phyloP scores from a whole-genome alignment of 768 basidiomycete genomes.

The Russula sp. region DNA sequence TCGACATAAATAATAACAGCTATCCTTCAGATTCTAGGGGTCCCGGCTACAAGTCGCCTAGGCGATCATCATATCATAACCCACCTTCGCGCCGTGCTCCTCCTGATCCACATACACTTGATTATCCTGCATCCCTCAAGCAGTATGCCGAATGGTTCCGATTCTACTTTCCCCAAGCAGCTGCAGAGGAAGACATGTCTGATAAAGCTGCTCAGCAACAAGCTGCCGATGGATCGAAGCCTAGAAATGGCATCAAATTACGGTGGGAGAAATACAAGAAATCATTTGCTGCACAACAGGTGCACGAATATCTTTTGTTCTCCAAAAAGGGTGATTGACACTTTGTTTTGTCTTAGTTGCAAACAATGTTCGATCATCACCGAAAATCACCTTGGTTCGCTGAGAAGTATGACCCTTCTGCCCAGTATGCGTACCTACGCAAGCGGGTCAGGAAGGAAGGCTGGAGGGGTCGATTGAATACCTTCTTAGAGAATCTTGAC shows the following conservation, averaged over 20 bases:
- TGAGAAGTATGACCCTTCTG: slow-evolving; percentile 84
- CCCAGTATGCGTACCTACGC: slow-evolving; percentile 65
- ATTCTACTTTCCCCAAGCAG: slow-evolving; percentile 64
- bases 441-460: slow-evolving; percentile 76
- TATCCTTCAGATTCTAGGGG: slow-evolving; percentile 59
- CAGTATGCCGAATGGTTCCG: slow-evolving; percentile 89
- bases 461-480: slow-evolving; percentile 65
- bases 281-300: slow-evolving; percentile 81
- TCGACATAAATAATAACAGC: slow-evolving; percentile 16
- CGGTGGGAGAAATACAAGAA: slow-evolving; percentile 95
- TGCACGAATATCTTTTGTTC: slow-evolving; percentile 33
- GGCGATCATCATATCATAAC: slow-evolving; percentile 49
- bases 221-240: slow-evolving; percentile 74
- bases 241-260: slow-evolving; percentile 73
- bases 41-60: slow-evolving; percentile 58
- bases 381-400: slow-evolving; percentile 94
- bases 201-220: slow-evolving; percentile 82
- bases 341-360: slow-evolving; percentile 47
- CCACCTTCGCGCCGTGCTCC: slow-evolving; percentile 46
- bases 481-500: slow-evolving; percentile 75
- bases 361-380: slow-evolving; percentile 94
- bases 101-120: slow-evolving; percentile 73
- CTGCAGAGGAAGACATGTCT: slow-evolving; percentile 72
- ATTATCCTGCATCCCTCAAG: slow-evolving; percentile 74
- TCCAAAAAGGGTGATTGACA: slow-evolving; percentile 2